Evolutionary conservation across 345 rosid species (phyloP), one percentile per base, ranked within the genome.

Genomic region (Balakata baccata): DNA sequence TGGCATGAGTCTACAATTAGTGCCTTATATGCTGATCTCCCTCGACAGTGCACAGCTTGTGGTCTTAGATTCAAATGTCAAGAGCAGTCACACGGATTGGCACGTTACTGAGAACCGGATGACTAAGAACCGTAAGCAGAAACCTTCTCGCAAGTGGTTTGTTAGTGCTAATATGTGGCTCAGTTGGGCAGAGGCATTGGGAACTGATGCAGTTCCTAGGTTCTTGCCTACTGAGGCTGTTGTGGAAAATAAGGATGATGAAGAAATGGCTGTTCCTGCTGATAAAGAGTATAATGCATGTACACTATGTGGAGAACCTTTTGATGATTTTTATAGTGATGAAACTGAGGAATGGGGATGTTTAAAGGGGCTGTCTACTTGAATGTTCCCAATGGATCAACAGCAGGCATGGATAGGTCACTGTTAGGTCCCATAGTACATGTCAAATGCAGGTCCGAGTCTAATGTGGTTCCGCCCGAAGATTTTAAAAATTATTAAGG

Each of bases 271-370:
- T 76, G 99, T 96, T 81, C 95, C 97, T 76, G 99, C 99, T 75
- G 98, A 93, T 79, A 98, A 96, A 80, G 97, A 91, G 64, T 97
- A 93, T 84, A 91, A 71, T 61, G 85, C 80, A 29, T 96, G 99
- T 39, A 98, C 98, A 5, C 84, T 96, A 79, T 96, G 99, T 83
- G 99, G 97, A 71, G 99, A 96, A 80, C 81, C 88, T 12, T 96
- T 96, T 81, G 98, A 96, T 81, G 97, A 96, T 84, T 93, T 93
- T 78, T 96, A 87, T 78, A 96, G 98, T 66, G 99, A 96, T 61
- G 98, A 96, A 80, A 89, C 89, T 1, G 99, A 96, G 82, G 97
- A 90, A 78, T 96, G 99, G 99, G 99, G 99, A 96, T 96, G 98
- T 96, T 93, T 75, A 96, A 80, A 82, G 99, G 97, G 43, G 93